Percentiles rank a stretch among this genome's conserved stretches.
Evolutionary conservation across 345 rosid species (phyloP).

Genomic region (Euphorbia lathyris): DNA sequence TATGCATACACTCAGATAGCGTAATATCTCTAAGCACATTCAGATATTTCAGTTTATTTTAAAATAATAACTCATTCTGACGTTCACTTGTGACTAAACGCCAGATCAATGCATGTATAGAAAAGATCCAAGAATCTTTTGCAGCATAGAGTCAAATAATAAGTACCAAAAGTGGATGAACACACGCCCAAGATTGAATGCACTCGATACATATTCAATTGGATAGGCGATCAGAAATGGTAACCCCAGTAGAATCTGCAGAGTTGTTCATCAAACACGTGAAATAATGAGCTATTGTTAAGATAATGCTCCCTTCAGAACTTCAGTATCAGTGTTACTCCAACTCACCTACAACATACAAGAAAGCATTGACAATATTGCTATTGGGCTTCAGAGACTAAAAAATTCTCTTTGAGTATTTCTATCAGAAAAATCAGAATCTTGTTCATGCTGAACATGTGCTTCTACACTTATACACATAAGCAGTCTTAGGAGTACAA

Average conservation of each 20-base stretch:
- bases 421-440: neutral
- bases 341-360: constrained; percentile 57
- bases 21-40: neutral
- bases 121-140: neutral
- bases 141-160: constrained; percentile 15
- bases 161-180: constrained; percentile 93
- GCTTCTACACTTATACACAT: neutral
- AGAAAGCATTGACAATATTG: constrained; percentile 24
- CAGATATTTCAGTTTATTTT: neutral
- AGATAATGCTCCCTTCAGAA: constrained; percentile 18
- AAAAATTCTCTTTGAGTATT: neutral
- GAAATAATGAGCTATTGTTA: constrained; percentile 33
- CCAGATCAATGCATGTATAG: neutral
- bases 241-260: constrained; percentile 87
- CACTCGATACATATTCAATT: constrained; percentile 63
- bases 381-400: constrained; percentile 14
- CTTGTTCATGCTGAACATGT: neutral
- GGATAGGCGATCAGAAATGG: constrained; percentile 79
- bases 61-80: neutral
- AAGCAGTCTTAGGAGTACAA: constrained; percentile 8
- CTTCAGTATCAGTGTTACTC: constrained; percentile 32
- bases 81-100: neutral
- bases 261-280: constrained; percentile 35
- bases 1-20: neutral
- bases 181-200: constrained; percentile 94